A percentile compares a stretch with the other conserved stretches of the same genome.
These are phyloP conservation scores for Xylaria sp. DNA, from an alignment of 2,329 filamentous ascomycete species.

Conservation along the genomic window DNA sequence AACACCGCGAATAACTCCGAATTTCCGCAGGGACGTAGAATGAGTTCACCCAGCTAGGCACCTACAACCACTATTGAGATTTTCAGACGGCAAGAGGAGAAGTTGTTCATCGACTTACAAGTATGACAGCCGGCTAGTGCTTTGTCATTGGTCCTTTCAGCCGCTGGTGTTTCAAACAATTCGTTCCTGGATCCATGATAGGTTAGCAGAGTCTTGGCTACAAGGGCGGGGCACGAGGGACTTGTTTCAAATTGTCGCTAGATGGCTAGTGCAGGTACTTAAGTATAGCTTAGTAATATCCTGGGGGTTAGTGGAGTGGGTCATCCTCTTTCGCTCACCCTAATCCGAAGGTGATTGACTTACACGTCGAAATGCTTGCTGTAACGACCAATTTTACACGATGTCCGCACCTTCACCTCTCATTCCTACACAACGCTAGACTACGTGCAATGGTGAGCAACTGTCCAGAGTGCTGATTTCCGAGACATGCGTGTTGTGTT, in stretches of 20 bases:
- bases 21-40: background rate
- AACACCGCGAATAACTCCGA: background rate
- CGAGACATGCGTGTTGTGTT: background rate
- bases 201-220: conserved; percentile 5
- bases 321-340: background rate
- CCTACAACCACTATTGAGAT: background rate
- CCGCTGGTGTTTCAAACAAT: conserved; percentile 26
- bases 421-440: background rate
- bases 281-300: background rate
- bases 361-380: background rate
- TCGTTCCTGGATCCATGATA: background rate
- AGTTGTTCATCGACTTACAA: background rate
- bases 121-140: background rate
- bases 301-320: background rate
- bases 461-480: background rate
- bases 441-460: background rate
- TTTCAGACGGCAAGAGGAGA: background rate
- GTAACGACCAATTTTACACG: background rate
- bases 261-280: background rate
- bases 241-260: conserved; percentile 24
- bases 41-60: background rate
- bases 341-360: too few species aligned
- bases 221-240: conserved; percentile 3
- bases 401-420: conserved; percentile 4
- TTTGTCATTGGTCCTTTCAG: conserved; percentile 9